phyloP scores from a whole-genome alignment of 257 asterid genomes.

The Ligustrum vulgare region DNA sequence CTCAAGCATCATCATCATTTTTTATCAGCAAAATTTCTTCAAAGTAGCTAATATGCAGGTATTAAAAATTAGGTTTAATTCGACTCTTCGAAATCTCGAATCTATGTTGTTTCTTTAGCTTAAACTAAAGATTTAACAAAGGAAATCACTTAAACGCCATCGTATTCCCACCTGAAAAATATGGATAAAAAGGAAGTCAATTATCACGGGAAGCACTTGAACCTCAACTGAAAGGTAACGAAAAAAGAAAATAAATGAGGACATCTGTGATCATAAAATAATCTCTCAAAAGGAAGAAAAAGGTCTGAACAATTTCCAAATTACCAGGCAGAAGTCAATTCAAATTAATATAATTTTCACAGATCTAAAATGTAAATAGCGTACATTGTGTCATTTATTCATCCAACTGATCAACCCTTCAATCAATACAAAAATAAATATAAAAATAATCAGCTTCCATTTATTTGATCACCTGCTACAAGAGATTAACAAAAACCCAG shows the following conservation, averaged over 20 bases:
- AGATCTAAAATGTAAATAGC: constrained; percentile 24
- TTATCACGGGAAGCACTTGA: constrained; percentile 32
- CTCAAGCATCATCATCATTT: constrained; percentile 72
- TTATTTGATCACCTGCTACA: constrained; percentile 10
- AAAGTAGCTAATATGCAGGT: background rate
- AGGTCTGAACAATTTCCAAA: constrained; percentile 21
- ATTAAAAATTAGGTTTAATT: constrained; percentile 1
- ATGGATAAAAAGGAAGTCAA: constrained; percentile 9
- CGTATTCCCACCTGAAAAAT: constrained; percentile 33
- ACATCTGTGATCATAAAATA: constrained; percentile 6
- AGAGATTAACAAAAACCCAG: background rate
- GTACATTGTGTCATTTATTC: background rate
- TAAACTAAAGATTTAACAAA: background rate
- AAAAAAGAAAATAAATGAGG: constrained; percentile 12
- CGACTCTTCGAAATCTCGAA: constrained; percentile 13
- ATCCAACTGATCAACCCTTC: background rate
- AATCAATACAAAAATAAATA: background rate
- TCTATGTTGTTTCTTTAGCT: background rate
- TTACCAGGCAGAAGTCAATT: background rate
- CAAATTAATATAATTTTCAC: constrained; percentile 14
- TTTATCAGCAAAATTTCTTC: background rate
- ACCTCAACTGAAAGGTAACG: constrained; percentile 20
- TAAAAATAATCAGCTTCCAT: background rate
- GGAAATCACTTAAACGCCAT: background rate
- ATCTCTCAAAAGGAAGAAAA: background rate